Conservation (phyloP, 805 yeast genomes). For the Wickerhamomyces xylosicus region DNA sequence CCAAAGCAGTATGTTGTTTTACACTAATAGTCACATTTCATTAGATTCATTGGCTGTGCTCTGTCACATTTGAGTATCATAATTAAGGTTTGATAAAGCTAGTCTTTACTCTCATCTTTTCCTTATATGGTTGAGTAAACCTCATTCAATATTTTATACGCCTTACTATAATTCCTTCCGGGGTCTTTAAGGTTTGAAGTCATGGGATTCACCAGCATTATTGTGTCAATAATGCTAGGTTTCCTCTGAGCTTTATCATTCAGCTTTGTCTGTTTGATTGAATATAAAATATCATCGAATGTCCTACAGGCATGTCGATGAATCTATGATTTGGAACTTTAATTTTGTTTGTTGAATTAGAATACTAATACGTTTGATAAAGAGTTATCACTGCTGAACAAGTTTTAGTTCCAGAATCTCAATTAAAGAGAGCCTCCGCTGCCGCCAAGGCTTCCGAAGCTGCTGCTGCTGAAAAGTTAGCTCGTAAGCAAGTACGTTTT, state of each 20-base stretch:
- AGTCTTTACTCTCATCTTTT: constrained; percentile 11
- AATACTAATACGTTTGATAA: constrained; percentile 1
- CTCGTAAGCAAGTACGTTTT: constrained; percentile 71
- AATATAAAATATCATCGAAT: constrained; percentile 18
- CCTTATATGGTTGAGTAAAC: neutral
- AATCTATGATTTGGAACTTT: constrained; percentile 1
- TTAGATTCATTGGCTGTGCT: constrained; percentile 1
- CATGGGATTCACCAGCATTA: constrained; percentile 19
- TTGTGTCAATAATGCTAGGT: constrained; percentile 12
- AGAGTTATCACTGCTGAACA: constrained; percentile 26
- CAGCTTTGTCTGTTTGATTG: constrained; percentile 4
- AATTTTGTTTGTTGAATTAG: constrained; percentile 1
- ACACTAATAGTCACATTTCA: neutral
- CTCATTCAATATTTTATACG: neutral
- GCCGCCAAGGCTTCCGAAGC: constrained; percentile 67
- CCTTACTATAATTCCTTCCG: constrained; percentile 2
- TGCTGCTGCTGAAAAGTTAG: constrained; percentile 71
- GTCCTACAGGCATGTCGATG: constrained; percentile 23
- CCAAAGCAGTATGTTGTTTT: constrained; percentile 20
- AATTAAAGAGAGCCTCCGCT: constrained; percentile 73
- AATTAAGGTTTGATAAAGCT: constrained; percentile 10
- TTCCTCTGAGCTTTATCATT: constrained; percentile 20
- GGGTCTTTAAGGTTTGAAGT: constrained; percentile 12
- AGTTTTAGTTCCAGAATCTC: constrained; percentile 67
- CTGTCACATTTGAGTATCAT: constrained; percentile 4